Evolutionary conservation across 2,329 filamentous ascomycete species (phyloP).

Genomic region (Stachybotrys echinatus): DNA sequence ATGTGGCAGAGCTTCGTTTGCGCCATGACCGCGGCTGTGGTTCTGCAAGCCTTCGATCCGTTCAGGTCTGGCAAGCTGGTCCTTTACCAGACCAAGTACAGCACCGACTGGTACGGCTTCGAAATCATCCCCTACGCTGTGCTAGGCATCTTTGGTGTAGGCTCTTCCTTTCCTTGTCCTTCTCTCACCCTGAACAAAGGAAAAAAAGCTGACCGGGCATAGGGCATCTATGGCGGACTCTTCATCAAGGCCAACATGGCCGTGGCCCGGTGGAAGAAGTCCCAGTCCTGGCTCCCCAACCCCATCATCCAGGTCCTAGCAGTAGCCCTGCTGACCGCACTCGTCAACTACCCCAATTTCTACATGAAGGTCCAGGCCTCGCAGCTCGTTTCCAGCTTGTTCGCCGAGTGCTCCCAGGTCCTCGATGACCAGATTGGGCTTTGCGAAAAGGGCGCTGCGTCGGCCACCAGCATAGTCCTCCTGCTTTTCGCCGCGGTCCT

Average conservation of each 20-base stretch:
- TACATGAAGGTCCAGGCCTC: constrained; percentile 94
- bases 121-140: constrained; percentile 85
- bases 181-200: constrained; percentile 10
- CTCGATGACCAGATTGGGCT: constrained; percentile 84
- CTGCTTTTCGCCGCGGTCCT: constrained; percentile 76
- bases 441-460: constrained; percentile 80
- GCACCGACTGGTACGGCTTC: constrained; percentile 87
- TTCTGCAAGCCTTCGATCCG: constrained; percentile 86
- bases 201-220: not conserved
- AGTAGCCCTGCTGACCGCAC: constrained; percentile 75
- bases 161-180: constrained; percentile 11
- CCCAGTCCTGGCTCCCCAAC: constrained; percentile 57
- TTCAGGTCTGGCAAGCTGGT: constrained; percentile 95
- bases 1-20: constrained; percentile 99
- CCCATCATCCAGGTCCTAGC: constrained; percentile 75
- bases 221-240: constrained; percentile 87
- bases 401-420: constrained; percentile 80
- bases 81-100: constrained; percentile 92
- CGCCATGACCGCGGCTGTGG: constrained; percentile 96
- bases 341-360: constrained; percentile 92
- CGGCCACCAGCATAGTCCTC: constrained; percentile 75
- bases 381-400: constrained; percentile 86
- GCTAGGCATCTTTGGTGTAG: constrained; percentile 74
- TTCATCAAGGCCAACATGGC: constrained; percentile 95
- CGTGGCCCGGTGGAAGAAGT: constrained; percentile 74